Evolutionary conservation across 352 stramenopile species (phyloP), one percentile per base, ranked within the genome.

Genomic region (Phytophthora nicotianae): DNA sequence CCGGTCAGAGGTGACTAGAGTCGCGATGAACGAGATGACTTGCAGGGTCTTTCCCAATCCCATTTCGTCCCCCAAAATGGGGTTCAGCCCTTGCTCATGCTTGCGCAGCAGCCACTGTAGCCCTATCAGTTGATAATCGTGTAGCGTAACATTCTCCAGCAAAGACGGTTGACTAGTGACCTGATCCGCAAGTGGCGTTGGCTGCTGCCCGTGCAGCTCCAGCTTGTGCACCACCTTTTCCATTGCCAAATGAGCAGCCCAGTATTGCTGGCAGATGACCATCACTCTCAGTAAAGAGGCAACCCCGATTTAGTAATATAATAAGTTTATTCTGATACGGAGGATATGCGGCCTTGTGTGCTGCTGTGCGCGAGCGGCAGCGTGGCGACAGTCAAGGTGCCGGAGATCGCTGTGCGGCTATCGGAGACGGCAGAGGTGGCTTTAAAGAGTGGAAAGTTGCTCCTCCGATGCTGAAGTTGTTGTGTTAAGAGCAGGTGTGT

Each of bases 361-460:
- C 49, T 97, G 56, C 68, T 97, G 53, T 78, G 79, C 29, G 88
- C 80, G 9, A 94, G 82, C 53, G 90, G 89, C 50, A 96, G 87
- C 54, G 90, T 97, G 27, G 89, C 90, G 50, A 85, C 85, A 3
- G 81, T 97, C 40, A 97, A 97, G 62, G 70, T 95, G 35, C 88
- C 90, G 17, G 86, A 96, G 68, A 72, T 97, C 8, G 86, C 82
- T 8, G 63, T 88, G 11, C 73, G 74, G 40, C 70, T 97, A 4
- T 49, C 65, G 5, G 68, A 67, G 38, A 76, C 70, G 5, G 79
- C 75, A 21, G 83, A 97, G 62, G 88, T 95, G 37, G 3, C 5
- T 21, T 26, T 20, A 26, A 20, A 13, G 37, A 1, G 14, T 27
- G 3, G 24, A 32, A 47, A 21, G 4, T 29, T 14, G 17, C 20